Evolutionary conservation across 106 monocot genomes (phyloP).

Genomic region (Dioscorea dumetorum): DNA sequence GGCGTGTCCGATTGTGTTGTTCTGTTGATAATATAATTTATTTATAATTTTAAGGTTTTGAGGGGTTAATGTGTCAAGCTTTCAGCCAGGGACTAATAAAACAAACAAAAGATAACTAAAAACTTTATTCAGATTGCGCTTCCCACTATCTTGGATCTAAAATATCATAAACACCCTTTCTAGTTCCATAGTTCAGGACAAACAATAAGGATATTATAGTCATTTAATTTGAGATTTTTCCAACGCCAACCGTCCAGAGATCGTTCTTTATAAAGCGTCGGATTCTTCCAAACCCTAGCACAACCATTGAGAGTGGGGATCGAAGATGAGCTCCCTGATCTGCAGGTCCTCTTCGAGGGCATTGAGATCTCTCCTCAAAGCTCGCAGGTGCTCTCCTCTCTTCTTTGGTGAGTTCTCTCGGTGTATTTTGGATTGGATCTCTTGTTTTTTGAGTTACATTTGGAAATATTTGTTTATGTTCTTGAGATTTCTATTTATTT

Average conservation of each 20-base stretch:
- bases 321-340: constrained; percentile 43
- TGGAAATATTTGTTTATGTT: not conserved
- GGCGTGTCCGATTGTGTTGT: too few species aligned
- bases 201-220: not conserved
- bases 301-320: not conserved
- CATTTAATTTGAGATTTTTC: not conserved
- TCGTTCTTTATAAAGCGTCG: not conserved
- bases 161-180: not conserved
- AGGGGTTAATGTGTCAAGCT: too few species aligned
- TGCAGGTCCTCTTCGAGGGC: constrained; percentile 40
- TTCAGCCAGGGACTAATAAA: too few species aligned
- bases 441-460: not conserved
- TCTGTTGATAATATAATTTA: too few species aligned
- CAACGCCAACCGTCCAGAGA: not conserved
- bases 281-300: not conserved
- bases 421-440: not conserved
- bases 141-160: too few species aligned
- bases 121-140: too few species aligned
- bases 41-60: too few species aligned
- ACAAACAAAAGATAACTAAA: too few species aligned
- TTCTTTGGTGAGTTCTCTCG: constrained; percentile 10
- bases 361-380: constrained; percentile 30
- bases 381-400: constrained; percentile 30
- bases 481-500: not conserved
- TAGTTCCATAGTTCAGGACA: not conserved